Base-by-base conservation (phyloP, 176 grass and related monocot genomes). In the Zea luxurians region DNA sequence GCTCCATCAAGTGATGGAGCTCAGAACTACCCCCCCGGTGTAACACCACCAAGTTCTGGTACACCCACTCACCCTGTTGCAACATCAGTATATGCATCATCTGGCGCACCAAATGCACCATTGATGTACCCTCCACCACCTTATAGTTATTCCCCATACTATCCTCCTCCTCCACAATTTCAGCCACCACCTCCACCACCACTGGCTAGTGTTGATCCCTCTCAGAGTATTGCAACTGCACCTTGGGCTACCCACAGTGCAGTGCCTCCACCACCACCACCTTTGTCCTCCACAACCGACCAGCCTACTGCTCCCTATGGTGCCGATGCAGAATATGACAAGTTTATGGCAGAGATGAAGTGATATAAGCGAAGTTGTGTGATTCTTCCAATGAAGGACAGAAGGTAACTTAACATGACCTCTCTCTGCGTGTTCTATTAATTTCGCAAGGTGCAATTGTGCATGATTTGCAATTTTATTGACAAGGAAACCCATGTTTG, bases 311-410 rank as follows among this genome's bases (percentile, higher is more conserved):
- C 75, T 58, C 61, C 65, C 6, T 88, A 83, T 73, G 83, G 89
- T 57, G 78, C 87, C 48, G 90, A 99, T 79, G 74, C 80, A 47
- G 96, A 99, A 50, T 99, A 95, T 65, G 88, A 93, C 27, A 99
- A 93, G 64, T 95, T 91, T 83, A 93, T 95, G 90, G 88, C 88
- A 78, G 92, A 95, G 83, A 90, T 99, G 90, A 99, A 99, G 83
- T 99, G 85, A 99, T 87, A 64, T 61, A 66, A 53, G 60, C 37
- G 10, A 77, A 66, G 58, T 64, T 43, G 69, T 18, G 43, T 8
- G 48, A 46, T 73, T 81, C 58, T 89, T 85, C 61, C 72, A 81
- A 68, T 50, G 59, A 4, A 63, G 66, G 48, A 44, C 37, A 75
- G 66, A 81, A 85, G 82, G 87, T 85, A 81, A 85, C 46, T 48